Conservation (phyloP, 306 rosid genomes). For the Quercus agrifolia region DNA sequence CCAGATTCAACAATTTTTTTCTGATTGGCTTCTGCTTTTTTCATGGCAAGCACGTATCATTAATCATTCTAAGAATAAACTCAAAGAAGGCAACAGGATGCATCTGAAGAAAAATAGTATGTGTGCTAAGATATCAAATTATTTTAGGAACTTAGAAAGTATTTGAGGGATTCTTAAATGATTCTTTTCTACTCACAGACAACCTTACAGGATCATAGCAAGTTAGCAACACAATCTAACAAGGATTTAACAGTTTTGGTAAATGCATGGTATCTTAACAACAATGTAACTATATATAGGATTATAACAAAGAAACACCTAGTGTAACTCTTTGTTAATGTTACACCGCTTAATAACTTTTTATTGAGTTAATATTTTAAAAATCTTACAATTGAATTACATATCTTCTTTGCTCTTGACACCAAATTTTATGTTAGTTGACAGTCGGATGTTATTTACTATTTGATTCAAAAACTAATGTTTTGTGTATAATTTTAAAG, state of each 20-base stretch:
- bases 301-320: too few species aligned
- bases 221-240: neutral
- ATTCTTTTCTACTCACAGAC: neutral
- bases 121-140: neutral
- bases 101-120: neutral
- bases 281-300: too few species aligned
- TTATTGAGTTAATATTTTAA: too few species aligned
- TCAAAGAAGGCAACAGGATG: neutral
- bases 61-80: slow-evolving; percentile 5
- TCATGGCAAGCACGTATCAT: slow-evolving; percentile 24
- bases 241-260: neutral
- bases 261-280: too few species aligned
- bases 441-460: too few species aligned
- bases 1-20: slow-evolving; percentile 95
- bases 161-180: neutral
- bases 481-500: too few species aligned
- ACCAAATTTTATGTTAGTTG: too few species aligned
- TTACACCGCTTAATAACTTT: too few species aligned
- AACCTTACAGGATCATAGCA: neutral
- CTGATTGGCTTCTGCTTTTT: slow-evolving; percentile 81
- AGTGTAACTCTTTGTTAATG: too few species aligned
- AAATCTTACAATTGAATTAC: too few species aligned
- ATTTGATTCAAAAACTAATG: too few species aligned
- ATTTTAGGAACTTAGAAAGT: neutral
- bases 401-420: too few species aligned